Conservation (phyloP, 371 early-diverging fungal genomes). For the Coemansia sp. region DNA sequence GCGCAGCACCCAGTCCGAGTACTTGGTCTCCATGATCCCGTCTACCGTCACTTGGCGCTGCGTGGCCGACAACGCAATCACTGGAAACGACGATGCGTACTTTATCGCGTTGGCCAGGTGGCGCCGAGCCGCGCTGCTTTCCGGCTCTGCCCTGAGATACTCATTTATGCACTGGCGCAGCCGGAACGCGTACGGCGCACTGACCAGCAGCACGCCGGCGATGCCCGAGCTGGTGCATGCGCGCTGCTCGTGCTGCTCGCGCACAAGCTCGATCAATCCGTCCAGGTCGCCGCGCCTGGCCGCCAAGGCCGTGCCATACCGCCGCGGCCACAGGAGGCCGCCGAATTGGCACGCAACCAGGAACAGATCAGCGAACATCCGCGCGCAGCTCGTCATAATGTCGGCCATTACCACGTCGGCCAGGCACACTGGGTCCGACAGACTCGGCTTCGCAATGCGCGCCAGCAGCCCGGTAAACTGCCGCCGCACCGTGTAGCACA, state of each 20-base stretch:
- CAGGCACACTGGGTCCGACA: conserved; percentile 67
- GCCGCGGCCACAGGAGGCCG: conserved; percentile 9
- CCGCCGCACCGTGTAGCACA: conserved; percentile 29
- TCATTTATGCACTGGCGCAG: conserved; percentile 67
- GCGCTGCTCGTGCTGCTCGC: not conserved
- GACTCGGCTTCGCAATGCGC: conserved; percentile 45
- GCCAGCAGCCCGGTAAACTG: conserved; percentile 36
- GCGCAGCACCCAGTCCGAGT: conserved; percentile 31
- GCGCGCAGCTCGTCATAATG: conserved; percentile 87
- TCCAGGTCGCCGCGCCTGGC: not conserved
- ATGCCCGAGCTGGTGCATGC: conserved; percentile 21
- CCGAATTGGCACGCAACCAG: conserved; percentile 54
- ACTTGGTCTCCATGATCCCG: conserved; percentile 19
- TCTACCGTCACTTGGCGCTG: conserved; percentile 57
- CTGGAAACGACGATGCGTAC: conserved; percentile 83
- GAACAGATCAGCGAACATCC: conserved; percentile 81
- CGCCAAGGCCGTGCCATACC: not conserved
- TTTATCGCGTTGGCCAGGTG: conserved; percentile 86
- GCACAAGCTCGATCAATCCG: conserved; percentile 9
- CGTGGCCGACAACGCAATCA: conserved; percentile 70
- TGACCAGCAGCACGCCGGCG: conserved; percentile 23
- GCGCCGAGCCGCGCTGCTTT: conserved; percentile 51
- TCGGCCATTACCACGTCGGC: conserved; percentile 89
- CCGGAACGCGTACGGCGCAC: conserved; percentile 80
- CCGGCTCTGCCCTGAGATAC: conserved; percentile 19